Evolutionary conservation across 768 basidiomycete species (phyloP).

Genomic region (Auriculariales sp.): DNA sequence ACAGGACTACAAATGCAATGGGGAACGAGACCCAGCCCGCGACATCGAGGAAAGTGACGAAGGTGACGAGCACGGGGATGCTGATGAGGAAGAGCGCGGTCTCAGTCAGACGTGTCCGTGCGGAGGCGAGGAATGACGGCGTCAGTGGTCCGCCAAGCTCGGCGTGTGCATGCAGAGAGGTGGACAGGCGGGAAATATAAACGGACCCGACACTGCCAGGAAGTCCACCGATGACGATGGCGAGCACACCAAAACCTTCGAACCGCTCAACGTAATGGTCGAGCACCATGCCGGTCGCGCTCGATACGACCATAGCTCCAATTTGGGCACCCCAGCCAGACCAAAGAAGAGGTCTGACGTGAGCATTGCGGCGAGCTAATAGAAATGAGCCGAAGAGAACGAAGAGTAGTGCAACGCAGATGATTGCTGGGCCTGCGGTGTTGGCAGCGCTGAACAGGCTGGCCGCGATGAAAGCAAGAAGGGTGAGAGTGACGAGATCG

Average conservation of each 20-base stretch:
- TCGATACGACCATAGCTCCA: constrained; percentile 78
- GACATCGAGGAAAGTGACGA: constrained; percentile 45
- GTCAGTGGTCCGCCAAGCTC: constrained; percentile 8
- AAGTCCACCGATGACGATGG: constrained; percentile 78
- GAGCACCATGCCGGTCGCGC: constrained; percentile 80
- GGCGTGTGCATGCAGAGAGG: constrained; percentile 52
- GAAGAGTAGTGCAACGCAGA: constrained; percentile 16
- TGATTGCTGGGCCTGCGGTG: constrained; percentile 45
- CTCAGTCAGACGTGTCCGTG: constrained; percentile 42
- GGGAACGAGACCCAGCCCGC: constrained; percentile 73
- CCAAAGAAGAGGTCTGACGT: constrained; percentile 56
- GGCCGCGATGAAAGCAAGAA: constrained; percentile 64
- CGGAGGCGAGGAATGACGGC: constrained; percentile 1
- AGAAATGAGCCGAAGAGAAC: constrained; percentile 36
- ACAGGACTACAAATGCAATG: constrained; percentile 50
- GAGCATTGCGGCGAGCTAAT: constrained; percentile 47
- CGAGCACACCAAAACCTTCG: constrained; percentile 75
- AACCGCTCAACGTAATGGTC: constrained; percentile 81
- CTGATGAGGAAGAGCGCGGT: constrained; percentile 59
- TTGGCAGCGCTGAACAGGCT: constrained; percentile 51
- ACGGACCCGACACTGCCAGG: constrained; percentile 86
- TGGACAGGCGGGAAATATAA: constrained; percentile 81
- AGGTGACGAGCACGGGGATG: constrained; percentile 66
- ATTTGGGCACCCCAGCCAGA: constrained; percentile 88
- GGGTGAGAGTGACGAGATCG: constrained; percentile 77